Conservation (phyloP, 345 rosid species). For the Brassica nigra region DNA sequence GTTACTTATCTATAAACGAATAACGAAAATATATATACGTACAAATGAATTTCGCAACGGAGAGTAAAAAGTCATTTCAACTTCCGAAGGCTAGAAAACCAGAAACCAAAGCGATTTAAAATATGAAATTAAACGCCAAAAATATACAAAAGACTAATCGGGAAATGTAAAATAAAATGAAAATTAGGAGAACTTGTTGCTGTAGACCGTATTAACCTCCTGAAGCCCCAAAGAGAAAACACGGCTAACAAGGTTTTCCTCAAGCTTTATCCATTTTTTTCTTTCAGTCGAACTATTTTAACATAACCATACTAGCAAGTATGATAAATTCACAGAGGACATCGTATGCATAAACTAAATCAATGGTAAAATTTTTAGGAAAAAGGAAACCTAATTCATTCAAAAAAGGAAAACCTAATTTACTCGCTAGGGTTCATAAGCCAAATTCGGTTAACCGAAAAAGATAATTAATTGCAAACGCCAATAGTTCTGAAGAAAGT, state of each 20-base stretch:
- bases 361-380: no score
- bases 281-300: no score
- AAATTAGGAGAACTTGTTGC: conserved; percentile 45
- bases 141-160: conserved; percentile 29
- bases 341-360: no score
- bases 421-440: conserved; percentile 14
- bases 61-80: conserved; percentile 2
- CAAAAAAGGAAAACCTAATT: conserved; percentile 9
- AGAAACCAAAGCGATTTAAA: conserved; percentile 14
- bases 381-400: conserved; percentile 14
- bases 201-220: conserved; percentile 14
- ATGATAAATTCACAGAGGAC: no score
- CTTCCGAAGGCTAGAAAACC: conserved; percentile 17
- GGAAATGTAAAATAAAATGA: conserved; percentile 35
- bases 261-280: background rate
- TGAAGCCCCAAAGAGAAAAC: conserved; percentile 6
- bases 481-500: background rate
- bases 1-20: background rate
- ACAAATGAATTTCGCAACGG: background rate
- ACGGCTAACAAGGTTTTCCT: conserved; percentile 36
- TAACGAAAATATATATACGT: background rate
- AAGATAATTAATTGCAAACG: background rate
- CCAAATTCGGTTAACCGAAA: background rate
- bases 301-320: no score
- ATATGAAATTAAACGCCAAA: background rate